A percentile compares a stretch with the other conserved stretches of the same genome.
phyloP scores from a whole-genome alignment of 2,329 filamentous ascomycete species.

The Parastagonospora avenae region DNA sequence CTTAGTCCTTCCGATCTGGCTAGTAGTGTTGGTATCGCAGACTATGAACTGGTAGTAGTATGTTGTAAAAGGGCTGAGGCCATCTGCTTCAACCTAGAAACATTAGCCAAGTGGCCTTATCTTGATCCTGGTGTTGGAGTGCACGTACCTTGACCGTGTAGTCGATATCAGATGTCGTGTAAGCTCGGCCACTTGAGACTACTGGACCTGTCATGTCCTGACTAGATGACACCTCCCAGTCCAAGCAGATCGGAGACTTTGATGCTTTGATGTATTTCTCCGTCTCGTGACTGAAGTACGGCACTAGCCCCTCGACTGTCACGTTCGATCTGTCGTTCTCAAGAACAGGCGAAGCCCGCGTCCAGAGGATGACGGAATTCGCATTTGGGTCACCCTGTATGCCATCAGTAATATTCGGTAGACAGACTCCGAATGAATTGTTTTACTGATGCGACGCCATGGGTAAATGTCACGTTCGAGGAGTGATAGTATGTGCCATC shows the following conservation, averaged over 20 bases:
- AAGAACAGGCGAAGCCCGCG: constrained; percentile 41
- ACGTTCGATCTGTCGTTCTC: constrained; percentile 50
- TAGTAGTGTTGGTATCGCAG: constrained; percentile 66
- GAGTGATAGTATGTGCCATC: constrained; percentile 24
- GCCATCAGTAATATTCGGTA: not conserved
- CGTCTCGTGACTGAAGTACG: constrained; percentile 59
- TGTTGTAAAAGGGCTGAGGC: constrained; percentile 65
- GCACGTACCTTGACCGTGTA: constrained; percentile 71
- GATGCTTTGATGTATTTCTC: constrained; percentile 59
- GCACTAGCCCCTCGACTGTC: constrained; percentile 62
- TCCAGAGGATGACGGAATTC: constrained; percentile 43
- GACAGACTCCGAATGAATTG: not conserved
- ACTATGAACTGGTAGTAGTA: constrained; percentile 75
- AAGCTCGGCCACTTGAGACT: constrained; percentile 64
- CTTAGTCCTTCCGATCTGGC: constrained; percentile 70
- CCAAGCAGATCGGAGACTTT: constrained; percentile 68
- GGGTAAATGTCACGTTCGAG: constrained; percentile 36
- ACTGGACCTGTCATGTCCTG: constrained; percentile 51
- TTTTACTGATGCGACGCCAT: constrained; percentile 51
- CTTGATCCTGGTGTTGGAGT: not conserved
- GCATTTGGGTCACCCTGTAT: constrained; percentile 50
- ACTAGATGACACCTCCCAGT: constrained; percentile 64
- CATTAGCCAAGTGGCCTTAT: not conserved
- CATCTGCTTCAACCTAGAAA: constrained; percentile 65
- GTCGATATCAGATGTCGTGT: constrained; percentile 75